Base-by-base conservation (phyloP, 1,139 yeast genomes). In the Blastobotrys niveus region DNA sequence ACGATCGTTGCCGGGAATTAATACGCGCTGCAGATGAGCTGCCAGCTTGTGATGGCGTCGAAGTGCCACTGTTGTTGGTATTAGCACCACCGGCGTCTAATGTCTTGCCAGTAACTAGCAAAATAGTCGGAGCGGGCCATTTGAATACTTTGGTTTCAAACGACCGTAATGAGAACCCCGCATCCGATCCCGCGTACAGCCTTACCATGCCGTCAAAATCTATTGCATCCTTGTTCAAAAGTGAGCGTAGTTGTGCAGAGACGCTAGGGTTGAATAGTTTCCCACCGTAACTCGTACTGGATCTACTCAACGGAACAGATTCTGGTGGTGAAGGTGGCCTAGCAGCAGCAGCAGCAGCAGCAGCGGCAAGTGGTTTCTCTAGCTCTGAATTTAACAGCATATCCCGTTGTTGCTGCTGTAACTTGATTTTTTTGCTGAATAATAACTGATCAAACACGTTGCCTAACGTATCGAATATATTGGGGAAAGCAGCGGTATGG, bases 141-240 rank as follows among this genome's bases (percentile, higher is more conserved):
- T 87, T 86, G 67, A 86, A 81, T 0, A 82, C 85, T 53, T 82
- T 86, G 50, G 82, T 76, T 62, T 89, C 95, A 48, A 89, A 73
- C 0, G 96, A 82, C 35, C 95, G 68, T 72, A 89, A 83, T 0
- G 96, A 85, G 58, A 84, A 89, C 1, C 97, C 97, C 19, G 80
- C 72, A 40, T 76, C 77, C 5, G 88, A 70, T 0, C 95, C 96
- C 12, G 76, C 70, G 56, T 82, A 89, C 7, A 89, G 71, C 54
- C 76, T 79, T 42, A 80, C 72, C 50, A 83, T 64, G 47, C 79
- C 51, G 17, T 61, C 59, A 26, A 54, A 53, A 18, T 38, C 31
- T 1, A n/a, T 57, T 30, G 2, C 46, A 7, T 50, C 50, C 10
- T 47, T 45, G 31, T 57, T 59, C 43, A 60, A 46, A 32, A 53